Evolutionary conservation across 2,329 filamentous ascomycete genomes (phyloP).

Genomic region (Aspergillus quadricinctus): DNA sequence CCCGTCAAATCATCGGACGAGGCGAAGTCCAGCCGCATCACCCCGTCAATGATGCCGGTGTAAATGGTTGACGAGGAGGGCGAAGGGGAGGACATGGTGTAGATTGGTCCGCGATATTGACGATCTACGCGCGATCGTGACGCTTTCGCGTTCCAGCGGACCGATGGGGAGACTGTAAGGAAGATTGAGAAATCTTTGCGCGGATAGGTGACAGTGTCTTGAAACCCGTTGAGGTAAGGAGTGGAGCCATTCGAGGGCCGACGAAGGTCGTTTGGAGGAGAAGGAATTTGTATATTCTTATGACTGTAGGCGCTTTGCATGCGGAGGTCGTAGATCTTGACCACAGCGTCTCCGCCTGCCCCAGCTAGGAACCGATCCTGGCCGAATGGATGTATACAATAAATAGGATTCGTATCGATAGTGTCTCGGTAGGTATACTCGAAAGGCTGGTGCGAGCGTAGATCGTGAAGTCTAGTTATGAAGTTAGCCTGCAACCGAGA

Average conservation of each 20-base stretch:
- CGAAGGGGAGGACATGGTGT: conserved; percentile 43
- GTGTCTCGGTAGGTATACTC: conserved; percentile 52
- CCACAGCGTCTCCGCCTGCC: conserved; percentile 52
- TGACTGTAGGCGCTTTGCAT: conserved; percentile 39
- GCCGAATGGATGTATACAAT: conserved; percentile 55
- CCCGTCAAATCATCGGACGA: conserved; percentile 41
- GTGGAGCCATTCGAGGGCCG: neutral
- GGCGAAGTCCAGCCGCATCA: conserved; percentile 42
- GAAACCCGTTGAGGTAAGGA: conserved; percentile 1
- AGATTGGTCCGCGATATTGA: conserved; percentile 42
- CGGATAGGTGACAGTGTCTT: conserved; percentile 5
- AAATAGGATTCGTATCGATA: conserved; percentile 56
- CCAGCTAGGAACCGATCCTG: conserved; percentile 56
- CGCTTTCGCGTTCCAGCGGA: conserved; percentile 6
- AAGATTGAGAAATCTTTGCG: conserved; percentile 42
- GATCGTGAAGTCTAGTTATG: conserved; percentile 52
- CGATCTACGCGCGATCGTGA: conserved; percentile 14
- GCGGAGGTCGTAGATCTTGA: conserved; percentile 62
- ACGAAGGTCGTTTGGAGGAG: neutral
- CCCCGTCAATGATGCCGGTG: conserved; percentile 39
- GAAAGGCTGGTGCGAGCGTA: conserved; percentile 48
- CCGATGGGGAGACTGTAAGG: conserved; percentile 29
- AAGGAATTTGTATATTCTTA: conserved; percentile 20
- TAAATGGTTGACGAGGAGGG: conserved; percentile 44
- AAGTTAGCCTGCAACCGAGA: neutral